Conservation (phyloP, 164 flowering plant species). For the Stephania japonica region DNA sequence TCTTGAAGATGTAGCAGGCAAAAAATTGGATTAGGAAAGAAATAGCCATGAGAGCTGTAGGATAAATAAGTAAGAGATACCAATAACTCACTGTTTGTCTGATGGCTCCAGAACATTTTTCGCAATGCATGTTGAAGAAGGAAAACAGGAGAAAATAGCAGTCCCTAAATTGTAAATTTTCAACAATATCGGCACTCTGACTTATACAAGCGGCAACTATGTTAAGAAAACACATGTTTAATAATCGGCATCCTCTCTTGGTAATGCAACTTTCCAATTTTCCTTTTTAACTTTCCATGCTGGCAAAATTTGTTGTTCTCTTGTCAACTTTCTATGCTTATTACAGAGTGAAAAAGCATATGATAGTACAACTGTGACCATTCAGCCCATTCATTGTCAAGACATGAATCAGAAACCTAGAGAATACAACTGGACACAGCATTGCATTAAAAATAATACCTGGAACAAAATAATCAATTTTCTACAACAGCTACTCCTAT, state of each 20-base stretch:
- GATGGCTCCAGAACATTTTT: not conserved
- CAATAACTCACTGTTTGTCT: not conserved
- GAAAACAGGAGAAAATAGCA: not conserved
- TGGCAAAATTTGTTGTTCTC: not conserved
- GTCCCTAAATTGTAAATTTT: not conserved
- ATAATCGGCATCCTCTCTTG: not conserved
- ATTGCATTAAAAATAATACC: not conserved
- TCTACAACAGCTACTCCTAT: too few relatives aligned
- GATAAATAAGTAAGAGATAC: not conserved
- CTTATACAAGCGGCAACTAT: not conserved
- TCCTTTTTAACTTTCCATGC: not conserved
- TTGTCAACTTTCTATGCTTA: not conserved
- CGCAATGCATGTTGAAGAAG: not conserved
- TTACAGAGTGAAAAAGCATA: not conserved
- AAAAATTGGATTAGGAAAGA: not conserved
- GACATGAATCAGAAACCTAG: not conserved
- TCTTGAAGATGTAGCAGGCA: not conserved
- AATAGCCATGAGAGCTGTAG: not conserved
- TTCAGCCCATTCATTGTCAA: not conserved
- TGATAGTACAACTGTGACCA: not conserved
- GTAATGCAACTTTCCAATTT: not conserved
- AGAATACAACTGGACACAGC: not conserved
- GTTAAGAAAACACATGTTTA: not conserved
- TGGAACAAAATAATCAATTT: not conserved
- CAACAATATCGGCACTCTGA: not conserved